Evolutionary conservation across 495 filamentous ascomycete species (phyloP), one percentile per base, ranked within the genome.

Genomic region (Penicillium mononematosum): DNA sequence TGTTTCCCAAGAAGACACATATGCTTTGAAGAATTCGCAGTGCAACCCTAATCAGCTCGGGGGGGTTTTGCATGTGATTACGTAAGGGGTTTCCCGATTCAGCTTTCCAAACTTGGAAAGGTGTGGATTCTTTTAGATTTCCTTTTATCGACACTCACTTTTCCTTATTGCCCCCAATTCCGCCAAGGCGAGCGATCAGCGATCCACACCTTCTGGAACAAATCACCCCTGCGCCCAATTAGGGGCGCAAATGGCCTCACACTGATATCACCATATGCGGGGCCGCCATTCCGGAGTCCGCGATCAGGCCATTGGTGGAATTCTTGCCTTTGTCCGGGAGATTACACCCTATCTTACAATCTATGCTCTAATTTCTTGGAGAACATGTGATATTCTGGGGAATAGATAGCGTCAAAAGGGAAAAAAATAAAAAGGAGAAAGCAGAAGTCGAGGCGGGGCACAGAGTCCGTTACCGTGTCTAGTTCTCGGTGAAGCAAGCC

Each of bases 191-290:
- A 66, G 59, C 45, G 71, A 75, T 75, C 72, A 55, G 50, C 64
- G 62, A 65, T 71, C 73, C 73, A 74, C 71, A 75, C 55, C 71
- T 75, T 75, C 73, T 74, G 70, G 73, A 75, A 75, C 54, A 64
- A 58, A 57, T 27, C 31, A 6, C 47, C 27, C 19, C 19, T 14
- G 20, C 19, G 24, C 11, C 67, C 72, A 72, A 71, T 71, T 22
- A 62, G 1, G 46, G 14, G 14, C 34, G 2, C 16, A 6, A 61
- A 45, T 52, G 34, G 45, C 61, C 62, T 68, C 70, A 72, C 61
- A 61, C 67, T 75, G 71, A 75, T 73, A 71, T 75, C 72, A 73
- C 60, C 59, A 56, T 41, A 61, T 72, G 69, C 72, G 72, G 72
- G 71, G 71, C 71, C 60, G 70, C 44, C 47, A 58, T 67, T 62